Base-by-base conservation (phyloP, 2,329 filamentous ascomycete species). In the Mycosphaerella sp. region DNA sequence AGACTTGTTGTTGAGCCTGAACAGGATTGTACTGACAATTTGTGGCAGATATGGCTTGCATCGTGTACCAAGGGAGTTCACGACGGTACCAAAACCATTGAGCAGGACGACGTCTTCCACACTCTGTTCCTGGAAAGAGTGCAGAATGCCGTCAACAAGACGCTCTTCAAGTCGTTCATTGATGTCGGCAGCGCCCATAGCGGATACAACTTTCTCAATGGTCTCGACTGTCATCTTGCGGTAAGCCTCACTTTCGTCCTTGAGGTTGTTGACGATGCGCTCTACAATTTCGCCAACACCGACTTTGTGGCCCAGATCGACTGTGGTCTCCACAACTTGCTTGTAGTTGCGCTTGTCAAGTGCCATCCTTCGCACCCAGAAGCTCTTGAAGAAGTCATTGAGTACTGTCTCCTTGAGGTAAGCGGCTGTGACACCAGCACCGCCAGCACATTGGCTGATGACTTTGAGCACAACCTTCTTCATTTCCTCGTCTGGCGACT, bases 141-240 rank as follows among this genome's bases (percentile, higher is more conserved):
- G 86, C 18, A 98, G 79, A 32, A 98, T 93, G 67, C 93, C 93
- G 62, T 98, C 93, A 47, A 98, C 89, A 14, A 98, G 79, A 42
- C 89, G 81, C 71, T 97, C 93, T 70, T 98, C 93, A 32, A 98
- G 73, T 36, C 91, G 82, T 70, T 95, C 88, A 18, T 88, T 87
- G 62, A 98, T 90, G 66, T 98, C 93, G 32, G 93, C 91, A 6
- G 91, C 90, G 50, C 93, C 93, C 48, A 97, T 78, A 50, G 89
- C 89, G 13, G 91, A 89, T 63, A 98, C 86, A 42, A 97, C 83
- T 73, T 97, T 98, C 73, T 98, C 93, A 7, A 97, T 83, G 0
- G 93, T 97, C 75, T 98, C 93, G 30, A 98, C 86, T 0, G 93
- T 96, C 93, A 98, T 98, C 77, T 97, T 97, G 44, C 93, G 85